Evolutionary conservation across 768 basidiomycete genomes (phyloP).

Genomic region (Imleria badia): DNA sequence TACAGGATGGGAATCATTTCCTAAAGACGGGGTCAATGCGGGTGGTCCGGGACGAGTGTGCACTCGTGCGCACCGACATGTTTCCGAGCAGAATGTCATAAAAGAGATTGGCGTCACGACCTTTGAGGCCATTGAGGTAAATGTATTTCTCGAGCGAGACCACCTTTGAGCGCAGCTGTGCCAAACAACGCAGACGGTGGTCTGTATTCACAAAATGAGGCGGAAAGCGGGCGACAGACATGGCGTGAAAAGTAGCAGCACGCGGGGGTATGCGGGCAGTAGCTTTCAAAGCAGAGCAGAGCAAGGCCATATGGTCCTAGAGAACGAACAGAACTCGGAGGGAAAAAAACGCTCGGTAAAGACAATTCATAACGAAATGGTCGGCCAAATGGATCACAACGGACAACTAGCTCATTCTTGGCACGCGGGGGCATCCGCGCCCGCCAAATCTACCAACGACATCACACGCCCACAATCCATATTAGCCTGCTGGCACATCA

Average conservation of each 20-base stretch:
- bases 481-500: not conserved
- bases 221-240: constrained; percentile 39
- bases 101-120: constrained; percentile 62
- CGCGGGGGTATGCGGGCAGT: not conserved
- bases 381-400: no score
- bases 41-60: not conserved
- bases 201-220: constrained; percentile 49
- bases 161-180: constrained; percentile 56
- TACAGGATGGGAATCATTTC: constrained; percentile 70
- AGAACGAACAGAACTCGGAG: no score
- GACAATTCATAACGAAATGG: no score
- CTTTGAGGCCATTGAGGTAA: constrained; percentile 63
- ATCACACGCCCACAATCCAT: no score
- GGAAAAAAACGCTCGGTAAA: no score
- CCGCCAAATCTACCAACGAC: not conserved
- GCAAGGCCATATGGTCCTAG: constrained; percentile 11
- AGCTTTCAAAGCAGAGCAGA: not conserved
- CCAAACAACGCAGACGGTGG: constrained; percentile 56
- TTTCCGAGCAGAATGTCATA: constrained; percentile 62
- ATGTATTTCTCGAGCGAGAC: constrained; percentile 67
- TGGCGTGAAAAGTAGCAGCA: constrained; percentile 20
- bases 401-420: no score
- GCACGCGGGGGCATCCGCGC: not conserved
- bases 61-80: constrained; percentile 45
- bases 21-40: constrained; percentile 18